Evolutionary conservation across 768 basidiomycete species (phyloP).

Genomic region (Cyclocybe aegerita): DNA sequence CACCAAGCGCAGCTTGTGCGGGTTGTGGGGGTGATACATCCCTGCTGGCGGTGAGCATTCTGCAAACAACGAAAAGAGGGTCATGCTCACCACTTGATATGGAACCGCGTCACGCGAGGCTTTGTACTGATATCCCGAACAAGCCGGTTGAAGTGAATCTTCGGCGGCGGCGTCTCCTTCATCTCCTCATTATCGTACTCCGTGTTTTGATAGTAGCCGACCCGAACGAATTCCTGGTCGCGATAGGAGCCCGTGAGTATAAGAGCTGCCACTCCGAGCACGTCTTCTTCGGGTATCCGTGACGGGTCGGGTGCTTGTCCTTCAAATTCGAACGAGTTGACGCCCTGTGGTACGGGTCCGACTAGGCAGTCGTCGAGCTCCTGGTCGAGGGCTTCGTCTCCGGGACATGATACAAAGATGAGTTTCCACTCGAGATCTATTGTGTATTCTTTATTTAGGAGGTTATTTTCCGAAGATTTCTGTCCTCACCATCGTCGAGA

Average conservation of each 20-base stretch:
- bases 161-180: slow-evolving; percentile 66
- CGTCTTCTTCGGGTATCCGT: slow-evolving; percentile 86
- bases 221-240: slow-evolving; percentile 98
- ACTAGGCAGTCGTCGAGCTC: slow-evolving; percentile 98
- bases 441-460: not conserved
- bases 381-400: slow-evolving; percentile 89
- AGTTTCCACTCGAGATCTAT: slow-evolving; percentile 97
- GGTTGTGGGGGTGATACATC: slow-evolving; percentile 54
- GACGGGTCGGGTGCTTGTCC: slow-evolving; percentile 80
- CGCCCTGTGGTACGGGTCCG: slow-evolving; percentile 93
- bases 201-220: slow-evolving; percentile 99
- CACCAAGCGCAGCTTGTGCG: slow-evolving; percentile 20
- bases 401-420: slow-evolving; percentile 95
- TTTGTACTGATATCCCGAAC: slow-evolving; percentile 89
- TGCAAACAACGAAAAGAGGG: slow-evolving; percentile 3
- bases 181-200: slow-evolving; percentile 97
- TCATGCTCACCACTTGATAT: slow-evolving; percentile 74
- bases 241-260: slow-evolving; percentile 95
- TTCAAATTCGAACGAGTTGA: slow-evolving; percentile 97
- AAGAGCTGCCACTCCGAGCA: slow-evolving; percentile 94
- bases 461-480: not conserved
- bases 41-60: slow-evolving; percentile 36
- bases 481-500: slow-evolving; percentile 74
- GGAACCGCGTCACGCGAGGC: slow-evolving; percentile 90
- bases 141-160: slow-evolving; percentile 76